Conservation (phyloP, 2,329 filamentous ascomycete species). For the Truncatella angustata region DNA sequence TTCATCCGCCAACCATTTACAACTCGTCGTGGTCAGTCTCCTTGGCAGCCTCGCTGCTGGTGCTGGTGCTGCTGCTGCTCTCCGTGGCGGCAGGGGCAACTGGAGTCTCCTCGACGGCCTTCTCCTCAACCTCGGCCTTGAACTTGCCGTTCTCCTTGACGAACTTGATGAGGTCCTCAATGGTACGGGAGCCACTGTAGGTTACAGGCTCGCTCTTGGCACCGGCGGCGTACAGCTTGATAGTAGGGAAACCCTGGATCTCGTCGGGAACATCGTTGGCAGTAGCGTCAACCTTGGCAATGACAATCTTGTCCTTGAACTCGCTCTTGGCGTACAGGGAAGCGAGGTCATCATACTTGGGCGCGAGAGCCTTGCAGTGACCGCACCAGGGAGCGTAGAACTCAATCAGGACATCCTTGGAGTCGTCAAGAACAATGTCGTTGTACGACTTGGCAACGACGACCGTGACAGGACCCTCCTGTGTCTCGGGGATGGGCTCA, state of each 20-base stretch:
- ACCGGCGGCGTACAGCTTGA: constrained; percentile 95
- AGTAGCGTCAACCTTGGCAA: constrained; percentile 98
- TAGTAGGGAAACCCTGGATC: constrained; percentile 96
- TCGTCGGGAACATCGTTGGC: constrained; percentile 95
- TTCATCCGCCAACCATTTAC: constrained; percentile 46
- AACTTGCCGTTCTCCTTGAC: constrained; percentile 94
- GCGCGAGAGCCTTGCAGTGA: constrained; percentile 98
- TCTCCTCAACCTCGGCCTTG: constrained; percentile 65
- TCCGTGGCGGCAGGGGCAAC: constrained; percentile 52
- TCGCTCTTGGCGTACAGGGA: constrained; percentile 73
- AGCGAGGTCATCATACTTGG: constrained; percentile 93
- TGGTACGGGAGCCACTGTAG: constrained; percentile 82
- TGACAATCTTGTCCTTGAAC: constrained; percentile 79
- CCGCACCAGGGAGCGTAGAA: constrained; percentile 99
- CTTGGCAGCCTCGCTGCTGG: constrained; percentile 43
- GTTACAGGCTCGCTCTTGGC: constrained; percentile 81
- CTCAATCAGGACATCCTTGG: constrained; percentile 96
- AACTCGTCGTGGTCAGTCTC: constrained; percentile 68
- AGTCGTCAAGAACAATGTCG: constrained; percentile 84
- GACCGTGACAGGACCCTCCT: constrained; percentile 84
- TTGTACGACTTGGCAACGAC: constrained; percentile 95
- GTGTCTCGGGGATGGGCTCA: constrained; percentile 89
- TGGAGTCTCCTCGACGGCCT: constrained; percentile 52
- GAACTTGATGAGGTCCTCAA: constrained; percentile 90
- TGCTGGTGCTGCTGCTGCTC: constrained; percentile 27